Evolutionary conservation across 2,329 filamentous ascomycete genomes (phyloP).

Genomic region (Epichloe festucae): DNA sequence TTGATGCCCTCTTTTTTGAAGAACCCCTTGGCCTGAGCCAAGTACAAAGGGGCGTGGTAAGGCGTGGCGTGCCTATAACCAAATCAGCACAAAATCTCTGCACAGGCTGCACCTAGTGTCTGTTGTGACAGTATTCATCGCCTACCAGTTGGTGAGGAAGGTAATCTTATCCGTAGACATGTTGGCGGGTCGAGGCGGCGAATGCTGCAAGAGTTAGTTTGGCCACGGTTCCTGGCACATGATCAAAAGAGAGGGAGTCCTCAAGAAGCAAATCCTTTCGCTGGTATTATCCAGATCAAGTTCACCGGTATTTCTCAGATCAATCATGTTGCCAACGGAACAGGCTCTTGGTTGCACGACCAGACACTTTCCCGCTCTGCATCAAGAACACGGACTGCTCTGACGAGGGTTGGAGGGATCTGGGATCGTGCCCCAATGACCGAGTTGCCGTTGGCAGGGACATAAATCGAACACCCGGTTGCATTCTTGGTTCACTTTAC

Average conservation of each 20-base stretch:
- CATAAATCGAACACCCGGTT: constrained; percentile 30
- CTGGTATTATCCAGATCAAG: constrained; percentile 83
- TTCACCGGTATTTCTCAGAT: constrained; percentile 72
- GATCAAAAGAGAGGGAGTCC: background rate
- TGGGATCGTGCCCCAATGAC: background rate
- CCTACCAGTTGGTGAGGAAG: constrained; percentile 71
- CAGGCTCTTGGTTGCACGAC: background rate
- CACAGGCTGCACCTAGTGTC: background rate
- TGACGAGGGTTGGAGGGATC: too few relatives aligned
- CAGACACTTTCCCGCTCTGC: background rate
- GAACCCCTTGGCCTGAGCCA: constrained; percentile 63
- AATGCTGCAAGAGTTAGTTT: constrained; percentile 36
- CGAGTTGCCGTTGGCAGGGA: background rate
- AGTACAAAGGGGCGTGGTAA: constrained; percentile 66
- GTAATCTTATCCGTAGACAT: constrained; percentile 81
- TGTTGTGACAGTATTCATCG: background rate
- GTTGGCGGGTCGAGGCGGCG: constrained; percentile 29
- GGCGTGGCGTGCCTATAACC: constrained; percentile 59
- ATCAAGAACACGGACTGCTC: too few relatives aligned
- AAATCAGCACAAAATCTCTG: background rate
- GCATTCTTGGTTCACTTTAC: constrained; percentile 32
- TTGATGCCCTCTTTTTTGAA: constrained; percentile 66
- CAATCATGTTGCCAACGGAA: constrained; percentile 15
- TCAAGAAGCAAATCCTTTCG: constrained; percentile 75
- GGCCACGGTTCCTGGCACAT: constrained; percentile 16